phyloP scores from a whole-genome alignment of 2,329 filamentous ascomycete species.

The Penicillium sp. region DNA sequence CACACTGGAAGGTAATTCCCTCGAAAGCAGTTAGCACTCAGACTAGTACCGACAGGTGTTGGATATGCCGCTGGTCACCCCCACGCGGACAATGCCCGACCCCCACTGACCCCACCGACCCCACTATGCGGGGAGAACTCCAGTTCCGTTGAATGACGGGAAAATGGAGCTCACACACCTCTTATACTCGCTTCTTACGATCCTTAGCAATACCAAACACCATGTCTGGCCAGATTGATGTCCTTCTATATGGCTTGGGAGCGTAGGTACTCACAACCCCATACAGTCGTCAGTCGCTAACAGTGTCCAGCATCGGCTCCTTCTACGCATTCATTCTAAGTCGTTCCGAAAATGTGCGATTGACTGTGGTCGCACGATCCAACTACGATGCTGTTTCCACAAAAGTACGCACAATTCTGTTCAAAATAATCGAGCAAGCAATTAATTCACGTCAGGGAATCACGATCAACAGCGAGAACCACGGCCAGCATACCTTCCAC shows the following conservation, averaged over 20 bases:
- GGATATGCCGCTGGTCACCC: neutral
- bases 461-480: conserved; percentile 43
- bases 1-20: no score
- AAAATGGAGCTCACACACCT: neutral
- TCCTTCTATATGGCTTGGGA: conserved; percentile 56
- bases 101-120: neutral
- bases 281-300: neutral
- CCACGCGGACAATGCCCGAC: neutral
- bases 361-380: conserved; percentile 48
- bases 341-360: conserved; percentile 40
- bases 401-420: conserved; percentile 28
- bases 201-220: neutral
- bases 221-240: conserved; percentile 37
- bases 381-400: conserved; percentile 47
- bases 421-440: neutral
- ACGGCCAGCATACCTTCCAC: conserved; percentile 39
- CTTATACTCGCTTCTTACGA: neutral
- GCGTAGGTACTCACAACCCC: conserved; percentile 44
- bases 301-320: conserved; percentile 51
- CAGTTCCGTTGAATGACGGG: neutral
- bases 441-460: conserved; percentile 35
- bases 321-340: conserved; percentile 59
- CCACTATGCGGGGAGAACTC: neutral
- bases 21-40: no score
- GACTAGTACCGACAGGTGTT: no score